Base-by-base conservation (phyloP, 306 rosid species). In the Heteromeles arbutifolia region DNA sequence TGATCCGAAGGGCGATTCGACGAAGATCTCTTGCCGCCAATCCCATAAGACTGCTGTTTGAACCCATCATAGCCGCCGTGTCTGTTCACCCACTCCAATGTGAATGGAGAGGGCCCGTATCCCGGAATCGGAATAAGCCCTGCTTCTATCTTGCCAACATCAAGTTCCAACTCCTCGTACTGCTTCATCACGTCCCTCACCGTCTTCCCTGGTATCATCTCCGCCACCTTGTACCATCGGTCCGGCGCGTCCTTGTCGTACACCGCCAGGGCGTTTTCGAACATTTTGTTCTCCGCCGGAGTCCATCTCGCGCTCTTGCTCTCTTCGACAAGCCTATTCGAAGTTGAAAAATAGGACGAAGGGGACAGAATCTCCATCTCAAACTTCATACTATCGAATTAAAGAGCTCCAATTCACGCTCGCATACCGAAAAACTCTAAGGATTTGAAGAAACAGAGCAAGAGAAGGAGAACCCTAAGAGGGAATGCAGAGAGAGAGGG, bases 261-360 rank as follows among this genome's bases (percentile, higher is more conserved):
- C 67, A 92, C 77, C 0, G 99, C 99, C 62, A 95, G 87, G 57
- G 99, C 98, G 81, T 92, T 92, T 53, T 95, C 99, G 64, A 95
- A 95, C 61, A 83, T 13, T 50, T 95, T 95, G 90, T 95, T 95
- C 91, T 95, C 98, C 4, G 85, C 90, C 2, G 78, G 78, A 15
- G 97, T 94, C 98, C 98, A 94, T 75, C 77, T 88, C 19, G 85
- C 39, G 70, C 74, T 75, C 70, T 67, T 86, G 74, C 65, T 75
- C 28, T 90, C 87, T 10, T 79, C 89, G 17, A 82, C 17, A 72
- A 82, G 69, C 97, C 97, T 87, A 80, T 78, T 86, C 50, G 85
- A 28, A 63, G 73, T 75, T 24, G 86, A 72, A 59, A 85, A 61
- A 74, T 84, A 84, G 14, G 96, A 77, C 29, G 88, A 66, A 26